Evolutionary conservation across 345 rosid species (phyloP).

Genomic region (Dipteronia sinensis): DNA sequence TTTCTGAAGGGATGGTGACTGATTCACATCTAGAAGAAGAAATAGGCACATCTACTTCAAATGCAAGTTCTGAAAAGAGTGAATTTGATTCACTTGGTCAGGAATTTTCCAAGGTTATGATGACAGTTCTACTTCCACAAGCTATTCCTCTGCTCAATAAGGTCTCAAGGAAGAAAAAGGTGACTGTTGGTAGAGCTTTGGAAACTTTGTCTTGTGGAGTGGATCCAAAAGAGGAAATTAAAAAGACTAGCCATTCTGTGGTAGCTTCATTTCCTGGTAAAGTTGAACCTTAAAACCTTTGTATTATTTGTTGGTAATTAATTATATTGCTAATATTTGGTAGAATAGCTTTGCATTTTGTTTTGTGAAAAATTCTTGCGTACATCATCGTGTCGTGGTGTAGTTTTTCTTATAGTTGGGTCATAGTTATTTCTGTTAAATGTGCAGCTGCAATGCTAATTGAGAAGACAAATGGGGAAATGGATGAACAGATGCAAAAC

Average conservation of each 20-base stretch:
- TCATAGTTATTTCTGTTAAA: slow-evolving; percentile 22
- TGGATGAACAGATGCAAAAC: slow-evolving; percentile 25
- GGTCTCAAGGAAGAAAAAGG: slow-evolving; percentile 47
- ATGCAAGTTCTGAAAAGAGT: slow-evolving; percentile 41
- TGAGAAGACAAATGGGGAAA: slow-evolving; percentile 27
- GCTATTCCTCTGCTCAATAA: slow-evolving; percentile 78
- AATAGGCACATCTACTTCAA: slow-evolving; percentile 40
- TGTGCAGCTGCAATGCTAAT: slow-evolving; percentile 32
- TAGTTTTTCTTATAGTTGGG: slow-evolving; percentile 4
- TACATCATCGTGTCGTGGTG: neutral
- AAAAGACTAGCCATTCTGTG: slow-evolving; percentile 27
- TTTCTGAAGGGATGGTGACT: slow-evolving; percentile 38
- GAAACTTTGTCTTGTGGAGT: slow-evolving; percentile 27
- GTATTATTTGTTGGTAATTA: neutral
- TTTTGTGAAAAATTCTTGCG: neutral
- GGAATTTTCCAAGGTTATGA: slow-evolving; percentile 70
- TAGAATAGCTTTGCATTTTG: neutral
- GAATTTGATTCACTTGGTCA: slow-evolving; percentile 59
- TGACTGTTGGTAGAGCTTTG: slow-evolving; percentile 13
- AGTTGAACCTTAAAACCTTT: slow-evolving; percentile 8
- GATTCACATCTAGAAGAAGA: slow-evolving; percentile 50
- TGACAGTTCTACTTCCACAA: slow-evolving; percentile 87
- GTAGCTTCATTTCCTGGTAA: slow-evolving; percentile 39
- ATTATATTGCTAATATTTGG: slow-evolving; percentile 7
- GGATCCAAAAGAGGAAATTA: slow-evolving; percentile 29